Base-by-base conservation (phyloP, 768 basidiomycete species). In the Pulveroboletus sp. region DNA sequence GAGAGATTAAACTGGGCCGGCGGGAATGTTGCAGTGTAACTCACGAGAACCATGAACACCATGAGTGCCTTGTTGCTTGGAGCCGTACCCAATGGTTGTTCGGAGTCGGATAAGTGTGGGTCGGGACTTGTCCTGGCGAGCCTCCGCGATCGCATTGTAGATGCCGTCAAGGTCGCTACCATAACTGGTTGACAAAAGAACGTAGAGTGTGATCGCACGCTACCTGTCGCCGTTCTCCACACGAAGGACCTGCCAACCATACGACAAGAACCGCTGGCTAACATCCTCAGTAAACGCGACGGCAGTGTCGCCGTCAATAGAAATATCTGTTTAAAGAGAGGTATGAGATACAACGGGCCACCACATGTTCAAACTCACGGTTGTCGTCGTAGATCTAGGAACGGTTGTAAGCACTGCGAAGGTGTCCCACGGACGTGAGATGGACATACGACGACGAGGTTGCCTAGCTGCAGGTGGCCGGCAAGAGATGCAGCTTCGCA, bases 231-330 rank as follows among this genome's bases (percentile, higher is more conserved):
- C 92, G 51, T 93, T 74, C 50, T 85, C 75, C 50, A 94, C 89
- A 62, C 79, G 80, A 52, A 94, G 80, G 49, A 94, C 91, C 55
- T 97, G 87, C 94, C 94, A 97, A 46, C 90, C 92, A 69, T 97
- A 97, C 2, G 94, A 67, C 64, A 84, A 72, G 78, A 94, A 97
- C 47, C 94, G 84, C 64, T 85, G 82, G 58, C 80, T 82, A 47
- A 95, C 92, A 60, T 97, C 82, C 71, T 97, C 94, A 36, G 94
- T 97, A 78, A 97, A 97, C 16, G 94, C 88, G 48, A 85, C 78
- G 48, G 82, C 82, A 55, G 94, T 97, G 71, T 92, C 82, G 55
- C 94, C 94, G 65, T 97, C 94, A 60, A 97, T 97, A 55, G 94
- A 91, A 68, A 97, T 97, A 69, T 93, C 90, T 93, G 55, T 46